Evolutionary conservation across 73 alveolate species (phyloP), one percentile per base, ranked within the genome.

Genomic region (Paramecium biaurelia): DNA sequence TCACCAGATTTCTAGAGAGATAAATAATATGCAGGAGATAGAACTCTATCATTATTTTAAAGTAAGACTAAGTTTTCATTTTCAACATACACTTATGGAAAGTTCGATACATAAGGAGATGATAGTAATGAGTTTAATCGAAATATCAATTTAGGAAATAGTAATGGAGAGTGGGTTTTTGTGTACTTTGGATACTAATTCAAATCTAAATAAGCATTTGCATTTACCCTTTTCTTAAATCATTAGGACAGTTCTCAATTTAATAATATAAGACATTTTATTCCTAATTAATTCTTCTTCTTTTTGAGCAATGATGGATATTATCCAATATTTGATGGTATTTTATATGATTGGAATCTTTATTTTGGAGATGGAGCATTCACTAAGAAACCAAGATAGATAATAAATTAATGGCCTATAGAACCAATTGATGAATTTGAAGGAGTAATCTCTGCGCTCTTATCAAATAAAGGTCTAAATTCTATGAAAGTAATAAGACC

Each of bases 111-210:
- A 14, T 15, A 79, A 38, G 90, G 20, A 42, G 90, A 79, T 41
- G 89, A 76, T 41, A 28, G 26, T 9, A 76, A 76, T 42, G 90
- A 79, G 8, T 79, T 43, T 10, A 45, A 38, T 20, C 9, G 47
- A 18, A 63, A 12, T 7, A 23, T 79, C 23, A 79, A 79, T 24
- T 21, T 35, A 24, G 89, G 49, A 0, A 42, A 38, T 8, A 76
- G 53, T 76, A 45, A 23, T 28, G 89, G 72, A 76, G 89, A 76
- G 14, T 76, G 89, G 89, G 70, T 45, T 6, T 43, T 79, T 47
- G 56, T 79, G 12, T 42, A 79, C 53, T 79, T 79, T 79, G 90
- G 90, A n/a, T 79, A 79, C 23, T 20, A 47, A 38, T 41, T 79
- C 12, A 45, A 79, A 42, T 10, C 32, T 4, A 79, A 45, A 47